Base-by-base conservation (phyloP, 495 filamentous ascomycete species). In the Annulohypoxylon maeteangense region DNA sequence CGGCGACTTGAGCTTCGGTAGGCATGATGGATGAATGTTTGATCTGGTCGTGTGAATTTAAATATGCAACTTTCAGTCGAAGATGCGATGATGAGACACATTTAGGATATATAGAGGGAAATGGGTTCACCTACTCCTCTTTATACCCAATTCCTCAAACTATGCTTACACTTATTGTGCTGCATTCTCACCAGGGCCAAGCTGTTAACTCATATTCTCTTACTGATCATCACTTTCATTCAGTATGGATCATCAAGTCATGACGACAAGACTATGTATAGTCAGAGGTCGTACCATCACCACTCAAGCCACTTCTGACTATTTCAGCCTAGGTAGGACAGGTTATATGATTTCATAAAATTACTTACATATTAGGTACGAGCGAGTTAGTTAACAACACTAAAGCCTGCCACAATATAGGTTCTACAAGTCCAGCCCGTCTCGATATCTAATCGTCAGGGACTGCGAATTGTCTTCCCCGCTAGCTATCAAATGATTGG, bases 1-100 rank as follows among this genome's bases (percentile, higher is more conserved):
- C 81, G 54, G 81, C 76, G 47, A 84, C 62, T 45, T 81, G 78
- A 70, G 76, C 72, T 29, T 78, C 77, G 54, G 75, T 65, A 76
- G 76, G 70, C 78, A 80, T 77, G n/a, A 11, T 66, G 56, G 10
- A 36, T 31, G 29, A 45, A 20, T 68, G n/a, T 23, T 38, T 22
- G 22, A 14, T 1, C 12, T n/a, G 45, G 1, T 54, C 5, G 8
- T 47, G 23, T 16, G 10, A 10, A 38, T 3, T 3, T 38, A 12
- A 38, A 11, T 3, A 11, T 38, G 36, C 7, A 38, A 12, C 3
- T 23, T n/a, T n/a, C n/a, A n/a, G n/a, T n/a, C n/a, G n/a, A n/a
- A n/a, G n/a, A n/a, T n/a, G n/a, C n/a, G n/a, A n/a, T n/a, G n/a
- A n/a, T n/a, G n/a, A n/a, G n/a, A n/a, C n/a, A n/a, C n/a, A n/a